Conservation (phyloP, 176 grass and related monocot genomes). For the Canna indica region DNA sequence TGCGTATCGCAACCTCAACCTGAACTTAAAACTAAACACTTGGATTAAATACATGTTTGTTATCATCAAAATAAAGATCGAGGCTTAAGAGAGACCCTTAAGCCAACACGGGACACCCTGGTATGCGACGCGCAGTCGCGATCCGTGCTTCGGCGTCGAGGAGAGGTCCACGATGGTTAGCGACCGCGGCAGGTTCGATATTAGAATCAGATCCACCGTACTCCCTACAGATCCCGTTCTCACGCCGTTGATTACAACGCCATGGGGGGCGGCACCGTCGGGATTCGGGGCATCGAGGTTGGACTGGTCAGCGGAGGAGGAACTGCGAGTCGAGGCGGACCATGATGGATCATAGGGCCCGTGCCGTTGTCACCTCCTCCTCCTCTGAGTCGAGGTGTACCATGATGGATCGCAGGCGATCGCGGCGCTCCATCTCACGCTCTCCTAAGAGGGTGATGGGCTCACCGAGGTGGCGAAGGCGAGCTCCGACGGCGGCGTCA, state of each 20-base stretch:
- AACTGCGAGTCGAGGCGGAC: not conserved
- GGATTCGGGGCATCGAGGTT: not conserved
- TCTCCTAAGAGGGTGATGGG: conserved; percentile 72
- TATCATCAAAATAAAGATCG: no score
- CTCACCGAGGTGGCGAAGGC: conserved; percentile 75
- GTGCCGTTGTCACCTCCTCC: no score
- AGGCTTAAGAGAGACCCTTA: no score
- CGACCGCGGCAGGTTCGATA: conserved; percentile 19
- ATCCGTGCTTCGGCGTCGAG: conserved; percentile 18
- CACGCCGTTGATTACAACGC: not conserved
- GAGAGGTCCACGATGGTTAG: conserved; percentile 29
- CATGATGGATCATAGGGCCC: no score
- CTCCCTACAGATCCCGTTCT: not conserved
- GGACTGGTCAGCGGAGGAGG: not conserved
- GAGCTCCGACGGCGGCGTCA: conserved; percentile 53
- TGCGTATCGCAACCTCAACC: no score
- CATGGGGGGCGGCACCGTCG: not conserved
- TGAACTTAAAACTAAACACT: no score
- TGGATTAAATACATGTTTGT: no score
- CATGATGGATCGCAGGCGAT: conserved; percentile 68
- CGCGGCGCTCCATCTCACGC: conserved; percentile 74
- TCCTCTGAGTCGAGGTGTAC: conserved; percentile 59
- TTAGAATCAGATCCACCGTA: conserved; percentile 1
- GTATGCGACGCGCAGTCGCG: conserved; percentile 26
- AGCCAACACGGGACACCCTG: conserved; percentile 26